Evolutionary conservation across 495 filamentous ascomycete genomes (phyloP), one percentile per base, ranked within the genome.

Genomic region (Hyphodiscus hymeniophilus): DNA sequence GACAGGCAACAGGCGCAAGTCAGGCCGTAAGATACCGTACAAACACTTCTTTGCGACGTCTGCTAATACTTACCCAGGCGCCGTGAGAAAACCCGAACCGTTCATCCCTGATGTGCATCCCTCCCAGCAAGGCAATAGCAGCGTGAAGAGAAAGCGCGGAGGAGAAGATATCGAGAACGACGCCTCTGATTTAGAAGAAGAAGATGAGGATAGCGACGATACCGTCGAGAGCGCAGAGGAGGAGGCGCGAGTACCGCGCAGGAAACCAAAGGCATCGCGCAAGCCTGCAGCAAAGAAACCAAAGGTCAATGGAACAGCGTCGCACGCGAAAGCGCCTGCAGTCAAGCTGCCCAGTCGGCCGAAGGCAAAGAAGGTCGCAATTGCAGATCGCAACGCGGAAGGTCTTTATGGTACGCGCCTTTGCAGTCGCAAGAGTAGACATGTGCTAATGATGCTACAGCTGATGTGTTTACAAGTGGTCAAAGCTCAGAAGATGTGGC

Each of bases 401-500:
- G 89, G 89, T 11, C 69, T 95, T 7, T 95, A 85, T 66, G 82
- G 87, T 92, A 65, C 59, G 77, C 64, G 20, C 13, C 31, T 33
- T 33, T 33, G 13, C 24, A 1, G 13, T 23, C 8, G 39, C 24
- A 12, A 7, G 18, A 12, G 22, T 10, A 26, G 38, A 52, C 41
- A 18, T 8, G 10, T 48, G 40, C 46, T 52, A 24, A 48, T 26
- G 24, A 22, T 24, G 12, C 41, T 30, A 11, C 36, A 94, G 88
- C 78, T 58, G 84, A 91, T 50, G 75, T 95, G 5, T 94, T 94
- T 63, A 77, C 74, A n/a, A 79, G 81, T 35, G 81, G 77, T 31
- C 72, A 81, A 34, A 72, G 71, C 17, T 66, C 79, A 16, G 83
- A 94, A 47, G 80, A 83, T 24, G 81, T 87, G n/a, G 88, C 87